Conservation (phyloP, 441 rosid species). For the Pelargonium cotyledonis region DNA sequence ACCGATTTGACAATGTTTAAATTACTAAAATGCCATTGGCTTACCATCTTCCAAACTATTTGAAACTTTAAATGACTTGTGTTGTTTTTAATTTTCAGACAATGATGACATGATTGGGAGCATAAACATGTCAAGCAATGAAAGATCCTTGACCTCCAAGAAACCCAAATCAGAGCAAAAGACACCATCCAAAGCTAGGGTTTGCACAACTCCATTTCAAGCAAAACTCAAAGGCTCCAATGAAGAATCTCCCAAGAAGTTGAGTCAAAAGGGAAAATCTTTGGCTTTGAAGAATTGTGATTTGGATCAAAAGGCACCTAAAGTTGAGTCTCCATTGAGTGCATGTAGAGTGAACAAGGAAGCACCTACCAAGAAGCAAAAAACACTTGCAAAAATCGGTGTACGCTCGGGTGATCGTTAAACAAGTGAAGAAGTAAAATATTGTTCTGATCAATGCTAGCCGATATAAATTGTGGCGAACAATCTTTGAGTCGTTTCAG, state of each 20-base stretch:
- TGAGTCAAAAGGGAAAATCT: background rate
- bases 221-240: background rate
- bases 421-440: too few species aligned
- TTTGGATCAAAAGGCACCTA: background rate
- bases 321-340: background rate
- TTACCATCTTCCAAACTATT: background rate
- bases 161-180: background rate
- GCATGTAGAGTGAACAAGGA: background rate
- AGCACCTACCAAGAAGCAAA: background rate
- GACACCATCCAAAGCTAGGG: background rate
- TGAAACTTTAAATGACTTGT: background rate
- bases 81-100: background rate
- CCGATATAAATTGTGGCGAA: too few species aligned
- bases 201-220: background rate
- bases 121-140: background rate
- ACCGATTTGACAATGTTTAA: background rate
- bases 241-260: background rate
- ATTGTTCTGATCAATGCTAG: too few species aligned
- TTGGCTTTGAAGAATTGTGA: background rate
- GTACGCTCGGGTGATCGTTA: too few species aligned
- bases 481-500: too few species aligned
- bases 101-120: slow-evolving; percentile 4
- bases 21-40: background rate
- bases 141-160: background rate
- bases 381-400: too few species aligned